phyloP scores from a whole-genome alignment of 768 basidiomycete species.

The Artomyces pyxidatus region DNA sequence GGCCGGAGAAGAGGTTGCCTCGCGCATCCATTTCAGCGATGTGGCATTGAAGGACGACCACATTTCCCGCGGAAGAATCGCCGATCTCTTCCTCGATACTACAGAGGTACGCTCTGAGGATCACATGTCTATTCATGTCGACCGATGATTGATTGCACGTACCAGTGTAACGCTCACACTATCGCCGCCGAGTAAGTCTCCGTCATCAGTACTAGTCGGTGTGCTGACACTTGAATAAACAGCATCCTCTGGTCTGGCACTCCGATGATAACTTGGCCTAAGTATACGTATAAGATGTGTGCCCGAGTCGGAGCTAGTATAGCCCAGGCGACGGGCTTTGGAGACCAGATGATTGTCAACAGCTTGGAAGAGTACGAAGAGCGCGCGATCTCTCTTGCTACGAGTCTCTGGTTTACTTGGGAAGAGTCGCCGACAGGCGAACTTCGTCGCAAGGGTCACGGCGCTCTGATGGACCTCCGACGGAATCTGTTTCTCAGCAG shows the following conservation, averaged over 20 bases:
- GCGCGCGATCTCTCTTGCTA: slow-evolving; percentile 34
- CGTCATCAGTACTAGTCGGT: too few relatives aligned
- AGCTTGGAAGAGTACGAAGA: slow-evolving; percentile 37
- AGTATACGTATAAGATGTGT: slow-evolving; percentile 40
- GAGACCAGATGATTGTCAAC: slow-evolving; percentile 37
- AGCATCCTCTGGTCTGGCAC: slow-evolving; percentile 47
- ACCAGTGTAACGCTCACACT: slow-evolving; percentile 46
- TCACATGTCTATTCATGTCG: neutral
- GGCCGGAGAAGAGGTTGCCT: slow-evolving; percentile 38
- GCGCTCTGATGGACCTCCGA: slow-evolving; percentile 34
- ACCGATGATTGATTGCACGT: neutral
- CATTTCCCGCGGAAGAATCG: slow-evolving; percentile 35
- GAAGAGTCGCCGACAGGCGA: too few relatives aligned
- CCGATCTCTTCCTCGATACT: slow-evolving; percentile 45
- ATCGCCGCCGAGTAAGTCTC: slow-evolving; percentile 38
- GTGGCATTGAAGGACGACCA: slow-evolving; percentile 39
- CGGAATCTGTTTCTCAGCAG: slow-evolving; percentile 33
- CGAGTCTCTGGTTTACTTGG: too few relatives aligned
- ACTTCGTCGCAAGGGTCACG: neutral
- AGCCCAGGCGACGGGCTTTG: slow-evolving; percentile 39
- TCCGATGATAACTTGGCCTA: slow-evolving; percentile 40
- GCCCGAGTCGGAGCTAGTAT: slow-evolving; percentile 43
- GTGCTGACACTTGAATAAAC: too few relatives aligned
- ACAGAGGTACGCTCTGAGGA: slow-evolving; percentile 30
- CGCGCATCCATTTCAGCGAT: slow-evolving; percentile 40